These are phyloP conservation scores for Xylariaceae sp. DNA, from an alignment of 2,329 filamentous ascomycete genomes.

Conservation along the genomic window DNA sequence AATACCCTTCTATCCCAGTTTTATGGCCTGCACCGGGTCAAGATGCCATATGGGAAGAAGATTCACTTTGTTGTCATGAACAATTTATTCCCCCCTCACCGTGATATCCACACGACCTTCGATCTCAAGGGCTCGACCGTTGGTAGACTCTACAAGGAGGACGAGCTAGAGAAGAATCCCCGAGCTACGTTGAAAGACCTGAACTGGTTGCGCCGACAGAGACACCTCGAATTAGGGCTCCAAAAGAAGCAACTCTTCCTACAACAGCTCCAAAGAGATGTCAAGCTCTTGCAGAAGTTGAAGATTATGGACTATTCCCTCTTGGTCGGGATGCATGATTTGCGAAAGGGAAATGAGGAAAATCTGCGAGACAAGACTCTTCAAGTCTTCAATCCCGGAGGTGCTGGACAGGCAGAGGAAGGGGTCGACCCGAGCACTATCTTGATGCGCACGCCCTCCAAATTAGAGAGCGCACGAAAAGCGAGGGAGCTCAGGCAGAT, in stretches of 20 bases:
- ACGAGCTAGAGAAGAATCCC: slow-evolving; percentile 82
- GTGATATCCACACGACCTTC: slow-evolving; percentile 95
- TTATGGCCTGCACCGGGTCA: slow-evolving; percentile 93
- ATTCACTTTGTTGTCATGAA: slow-evolving; percentile 99
- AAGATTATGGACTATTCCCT: slow-evolving; percentile 99
- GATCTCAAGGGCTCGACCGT: slow-evolving; percentile 96
- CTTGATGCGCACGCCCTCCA: slow-evolving; percentile 86
- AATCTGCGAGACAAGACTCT: slow-evolving; percentile 86
- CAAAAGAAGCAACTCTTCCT: slow-evolving; percentile 85
- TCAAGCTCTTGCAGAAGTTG: slow-evolving; percentile 77
- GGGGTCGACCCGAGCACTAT: slow-evolving; percentile 58
- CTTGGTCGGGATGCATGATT: slow-evolving; percentile 88
- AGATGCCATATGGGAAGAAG: slow-evolving; percentile 96
- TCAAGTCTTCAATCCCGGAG: slow-evolving; percentile 88
- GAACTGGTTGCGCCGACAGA: slow-evolving; percentile 86
- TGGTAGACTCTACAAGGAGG: slow-evolving; percentile 85
- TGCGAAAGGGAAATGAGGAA: slow-evolving; percentile 88
- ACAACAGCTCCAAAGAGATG: slow-evolving; percentile 83
- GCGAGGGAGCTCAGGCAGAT: slow-evolving; percentile 87
- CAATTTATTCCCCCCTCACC: slow-evolving; percentile 94
- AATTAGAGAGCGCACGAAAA: slow-evolving; percentile 86
- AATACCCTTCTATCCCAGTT: slow-evolving; percentile 97
- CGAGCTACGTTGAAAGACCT: slow-evolving; percentile 92
- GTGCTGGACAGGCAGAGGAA: slow-evolving; percentile 54
- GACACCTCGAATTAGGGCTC: slow-evolving; percentile 83